These are phyloP conservation scores for Chalciporus sphaerocephalus DNA, from an alignment of 768 basidiomycete species.

Conservation along the genomic window DNA sequence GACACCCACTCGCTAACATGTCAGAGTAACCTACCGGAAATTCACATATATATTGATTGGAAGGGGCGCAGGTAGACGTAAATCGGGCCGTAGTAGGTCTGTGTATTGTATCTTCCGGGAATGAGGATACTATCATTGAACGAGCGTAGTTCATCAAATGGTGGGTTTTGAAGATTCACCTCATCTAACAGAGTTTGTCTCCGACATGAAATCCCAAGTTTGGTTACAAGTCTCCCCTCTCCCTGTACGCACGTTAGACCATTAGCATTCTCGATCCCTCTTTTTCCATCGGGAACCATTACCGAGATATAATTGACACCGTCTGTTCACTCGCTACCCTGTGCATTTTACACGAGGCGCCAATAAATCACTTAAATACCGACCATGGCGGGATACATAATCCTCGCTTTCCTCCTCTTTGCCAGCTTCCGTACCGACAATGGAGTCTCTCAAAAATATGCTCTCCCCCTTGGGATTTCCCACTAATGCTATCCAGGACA, in stretches of 20 bases:
- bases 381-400: conserved; percentile 28
- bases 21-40: neutral
- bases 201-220: conserved; percentile 14
- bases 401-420: conserved; percentile 34
- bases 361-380: conserved; percentile 35
- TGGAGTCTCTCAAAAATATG: conserved; percentile 70
- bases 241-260: conserved; percentile 16
- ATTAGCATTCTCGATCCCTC: conserved; percentile 16
- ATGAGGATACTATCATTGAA: neutral
- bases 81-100: conserved; percentile 3
- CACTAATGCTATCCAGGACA: conserved; percentile 71
- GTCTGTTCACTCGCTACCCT: conserved; percentile 28
- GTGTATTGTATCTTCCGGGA: conserved; percentile 2
- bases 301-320: conserved; percentile 32
- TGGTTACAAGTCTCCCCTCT: conserved; percentile 17
- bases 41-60: neutral
- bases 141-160: too few relatives aligned
- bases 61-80: conserved; percentile 13
- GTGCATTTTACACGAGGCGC: conserved; percentile 32
- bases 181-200: conserved; percentile 16
- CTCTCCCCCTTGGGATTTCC: conserved; percentile 68
- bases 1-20: neutral
- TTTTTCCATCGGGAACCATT: conserved; percentile 22
- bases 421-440: conserved; percentile 32
- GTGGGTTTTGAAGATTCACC: conserved; percentile 6